These are phyloP conservation scores for Psilocybe sp. DNA, from an alignment of 768 basidiomycete species.

Conservation along the genomic window DNA sequence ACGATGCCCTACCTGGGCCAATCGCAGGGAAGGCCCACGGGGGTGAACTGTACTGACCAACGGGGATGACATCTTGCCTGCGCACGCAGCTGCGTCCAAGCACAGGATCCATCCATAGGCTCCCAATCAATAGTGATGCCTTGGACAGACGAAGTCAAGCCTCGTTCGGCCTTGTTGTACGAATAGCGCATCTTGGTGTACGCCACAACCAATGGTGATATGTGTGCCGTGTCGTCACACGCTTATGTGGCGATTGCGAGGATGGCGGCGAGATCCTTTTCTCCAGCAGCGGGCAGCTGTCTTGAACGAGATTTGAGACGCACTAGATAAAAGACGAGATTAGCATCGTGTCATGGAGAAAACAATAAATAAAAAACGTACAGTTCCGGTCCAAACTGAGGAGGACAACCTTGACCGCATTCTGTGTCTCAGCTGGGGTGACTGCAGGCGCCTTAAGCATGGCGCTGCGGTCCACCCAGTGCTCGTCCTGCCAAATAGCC, in stretches of 20 bases:
- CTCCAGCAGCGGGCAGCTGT: slow-evolving; percentile 80
- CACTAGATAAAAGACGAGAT: slow-evolving; percentile 43
- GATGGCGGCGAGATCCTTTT: slow-evolving; percentile 79
- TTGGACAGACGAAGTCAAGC: no score
- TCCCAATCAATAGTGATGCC: no score
- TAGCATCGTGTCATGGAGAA: slow-evolving; percentile 6
- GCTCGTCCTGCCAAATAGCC: slow-evolving; percentile 90
- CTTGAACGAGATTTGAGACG: slow-evolving; percentile 88
- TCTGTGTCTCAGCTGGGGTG: slow-evolving; percentile 33
- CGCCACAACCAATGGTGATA: neutral
- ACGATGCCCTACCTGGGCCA: no score
- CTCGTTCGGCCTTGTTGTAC: neutral
- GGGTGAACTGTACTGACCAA: no score
- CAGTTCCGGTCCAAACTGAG: slow-evolving; percentile 91
- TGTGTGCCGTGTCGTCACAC: neutral
- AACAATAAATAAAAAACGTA: slow-evolving; percentile 36
- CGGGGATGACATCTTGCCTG: no score
- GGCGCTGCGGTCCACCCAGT: slow-evolving; percentile 83
- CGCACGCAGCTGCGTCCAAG: no score
- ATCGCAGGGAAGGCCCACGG: no score
- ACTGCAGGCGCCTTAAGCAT: slow-evolving; percentile 50
- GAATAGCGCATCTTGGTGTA: neutral
- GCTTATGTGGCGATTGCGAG: slow-evolving; percentile 36
- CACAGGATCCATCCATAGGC: no score
- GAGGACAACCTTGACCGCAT: slow-evolving; percentile 79